Evolutionary conservation across 495 filamentous ascomycete species (phyloP), one percentile per base, ranked within the genome.

Genomic region (Xeromyces bisporus): DNA sequence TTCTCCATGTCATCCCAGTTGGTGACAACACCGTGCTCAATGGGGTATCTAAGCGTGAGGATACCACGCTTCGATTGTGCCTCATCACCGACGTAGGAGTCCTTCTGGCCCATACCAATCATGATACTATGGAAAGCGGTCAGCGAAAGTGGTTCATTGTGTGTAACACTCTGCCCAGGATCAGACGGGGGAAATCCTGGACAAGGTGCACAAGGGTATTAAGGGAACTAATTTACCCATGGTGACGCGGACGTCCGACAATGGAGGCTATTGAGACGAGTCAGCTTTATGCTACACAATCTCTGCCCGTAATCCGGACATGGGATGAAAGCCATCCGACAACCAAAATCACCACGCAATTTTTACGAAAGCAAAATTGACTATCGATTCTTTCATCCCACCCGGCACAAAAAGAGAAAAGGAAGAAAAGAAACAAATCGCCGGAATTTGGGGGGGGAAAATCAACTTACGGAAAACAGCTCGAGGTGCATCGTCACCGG

Each of bases 1-100:
- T 93, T 96, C 70, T 97, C 89, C 91, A 97, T 96, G 58, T 97
- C 89, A 63, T 96, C 87, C 89, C 89, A 97, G 75, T 97, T 94
- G 67, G 89, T 97, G 59, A 97, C 91, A 55, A 97, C 91, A 82
- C 89, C 89, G 68, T 97, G 89, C 73, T 97, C 89, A 55, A 97
- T 92, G 47, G 89, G 89, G 65, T 97, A 97, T 67, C 91, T 79
- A 54, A 97, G 77, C 36, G 91, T 97, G 40, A 97, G 74, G 66
- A 97, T 91, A 83, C 89, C 89, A 81, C 89, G 87, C 75, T 93
- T 93, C 58, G 85, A 93, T 65, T 93, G 85, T 64, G 85, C 85
- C 71, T 97, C 89, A 69, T 97, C 89, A 73, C 89, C 89, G 44
- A 97, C 89, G 56, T 97, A 97, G 38, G 89, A 97, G 71, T 97